Percentiles rank a stretch among this genome's conserved stretches.
phyloP scores from a whole-genome alignment of 1,139 yeast genomes.

The Wickerhamiella infanticola region DNA sequence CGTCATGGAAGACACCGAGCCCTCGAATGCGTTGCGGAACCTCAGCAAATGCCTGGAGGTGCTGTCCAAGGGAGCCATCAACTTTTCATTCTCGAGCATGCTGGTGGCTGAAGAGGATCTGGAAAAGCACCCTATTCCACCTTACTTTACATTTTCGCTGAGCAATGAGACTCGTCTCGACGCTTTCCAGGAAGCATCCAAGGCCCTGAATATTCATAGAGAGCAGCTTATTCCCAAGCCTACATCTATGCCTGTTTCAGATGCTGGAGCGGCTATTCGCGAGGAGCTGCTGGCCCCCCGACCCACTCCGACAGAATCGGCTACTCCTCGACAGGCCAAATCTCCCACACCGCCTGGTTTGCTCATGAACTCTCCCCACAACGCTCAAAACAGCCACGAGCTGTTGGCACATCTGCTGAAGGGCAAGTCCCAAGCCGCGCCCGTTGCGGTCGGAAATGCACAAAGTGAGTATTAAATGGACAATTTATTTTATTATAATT shows the following conservation, averaged over 20 bases:
- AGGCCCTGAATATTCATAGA: not conserved
- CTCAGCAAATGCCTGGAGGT: conserved; percentile 22
- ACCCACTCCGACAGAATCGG: conserved; percentile 6
- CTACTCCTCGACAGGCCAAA: conserved; percentile 6
- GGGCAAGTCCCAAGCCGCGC: conserved; percentile 11
- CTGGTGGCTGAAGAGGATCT: conserved; percentile 24
- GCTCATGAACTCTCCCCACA: conserved; percentile 10
- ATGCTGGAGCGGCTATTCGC: not conserved
- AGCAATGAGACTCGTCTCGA: conserved; percentile 7
- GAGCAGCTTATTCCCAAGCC: not conserved
- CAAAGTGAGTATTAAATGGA: conserved; percentile 15
- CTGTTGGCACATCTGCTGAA: conserved; percentile 27
- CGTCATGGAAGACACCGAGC: not conserved
- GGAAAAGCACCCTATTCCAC: conserved; percentile 11
- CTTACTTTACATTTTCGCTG: conserved; percentile 8
- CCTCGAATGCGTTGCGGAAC: conserved; percentile 14
- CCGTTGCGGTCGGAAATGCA: conserved; percentile 5
- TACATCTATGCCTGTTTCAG: not conserved
- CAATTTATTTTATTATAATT: conserved; percentile 3
- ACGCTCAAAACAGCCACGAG: conserved; percentile 22
- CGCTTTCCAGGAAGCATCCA: not conserved
- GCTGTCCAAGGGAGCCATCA: conserved; percentile 22
- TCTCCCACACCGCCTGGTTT: conserved; percentile 19
- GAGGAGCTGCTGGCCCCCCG: not conserved
- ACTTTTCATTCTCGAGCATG: conserved; percentile 24